Percentiles rank a stretch among this genome's conserved stretches.
phyloP scores from a whole-genome alignment of 306 rosid species.

The Bauhinia variegata region DNA sequence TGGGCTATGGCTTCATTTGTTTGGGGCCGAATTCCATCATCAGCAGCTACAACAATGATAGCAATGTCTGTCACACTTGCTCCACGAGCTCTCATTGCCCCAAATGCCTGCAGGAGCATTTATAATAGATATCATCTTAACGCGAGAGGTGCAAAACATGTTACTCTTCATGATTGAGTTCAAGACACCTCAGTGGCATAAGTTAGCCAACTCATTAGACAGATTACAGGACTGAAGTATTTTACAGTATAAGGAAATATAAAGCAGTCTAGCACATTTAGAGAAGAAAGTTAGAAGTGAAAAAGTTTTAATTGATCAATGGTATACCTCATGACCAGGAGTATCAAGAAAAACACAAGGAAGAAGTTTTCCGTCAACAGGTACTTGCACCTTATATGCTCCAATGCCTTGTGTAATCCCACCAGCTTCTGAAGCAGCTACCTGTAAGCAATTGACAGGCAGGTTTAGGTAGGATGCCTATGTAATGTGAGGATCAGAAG shows the following conservation, averaged over 20 bases:
- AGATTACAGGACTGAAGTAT: conserved; percentile 26
- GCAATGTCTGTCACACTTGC: conserved; percentile 98
- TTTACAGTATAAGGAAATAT: conserved; percentile 19
- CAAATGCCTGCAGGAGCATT: conserved; percentile 80
- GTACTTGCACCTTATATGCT: conserved; percentile 86
- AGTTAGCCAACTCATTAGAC: conserved; percentile 15
- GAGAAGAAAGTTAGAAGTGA: conserved; percentile 8
- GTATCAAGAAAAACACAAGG: conserved; percentile 96
- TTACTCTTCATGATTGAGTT: conserved; percentile 28
- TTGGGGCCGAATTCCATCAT: conserved; percentile 98
- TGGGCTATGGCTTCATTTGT: conserved; percentile 99
- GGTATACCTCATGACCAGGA: conserved; percentile 93
- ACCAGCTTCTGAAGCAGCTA: conserved; percentile 98
- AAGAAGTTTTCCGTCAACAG: conserved; percentile 77
- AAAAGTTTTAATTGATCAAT: conserved; percentile 12
- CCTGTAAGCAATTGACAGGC: conserved; percentile 59
- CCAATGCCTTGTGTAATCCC: conserved; percentile 99
- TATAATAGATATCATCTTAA: conserved; percentile 44
- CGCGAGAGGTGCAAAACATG: conserved; percentile 31
- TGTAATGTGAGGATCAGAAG: background rate
- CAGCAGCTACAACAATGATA: conserved; percentile 95
- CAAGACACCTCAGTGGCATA: conserved; percentile 26
- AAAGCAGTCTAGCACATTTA: conserved; percentile 22
- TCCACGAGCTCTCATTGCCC: conserved; percentile 99
- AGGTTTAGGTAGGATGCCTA: conserved; percentile 31